These are phyloP conservation scores for Magnaporthiopsis rhizophila DNA, from an alignment of 2,329 filamentous ascomycete species.

Conservation along the genomic window DNA sequence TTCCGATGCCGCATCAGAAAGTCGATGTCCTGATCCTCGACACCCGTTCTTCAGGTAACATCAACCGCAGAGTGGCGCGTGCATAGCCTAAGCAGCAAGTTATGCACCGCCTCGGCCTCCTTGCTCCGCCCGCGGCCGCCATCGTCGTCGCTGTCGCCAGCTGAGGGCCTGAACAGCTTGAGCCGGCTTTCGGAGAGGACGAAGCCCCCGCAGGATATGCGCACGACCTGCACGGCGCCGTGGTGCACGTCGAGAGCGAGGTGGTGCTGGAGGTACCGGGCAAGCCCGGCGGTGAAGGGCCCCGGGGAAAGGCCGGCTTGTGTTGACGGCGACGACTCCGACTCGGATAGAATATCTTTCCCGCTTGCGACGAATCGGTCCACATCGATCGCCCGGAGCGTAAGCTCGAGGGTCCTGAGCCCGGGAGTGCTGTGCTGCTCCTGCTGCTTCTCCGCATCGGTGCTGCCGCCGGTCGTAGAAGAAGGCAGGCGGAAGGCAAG, in stretches of 20 bases:
- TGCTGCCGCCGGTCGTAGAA: not conserved
- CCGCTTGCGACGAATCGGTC: slow-evolving; percentile 37
- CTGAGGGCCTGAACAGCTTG: slow-evolving; percentile 31
- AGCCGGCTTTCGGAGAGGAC: slow-evolving; percentile 43
- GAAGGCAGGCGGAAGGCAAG: slow-evolving; percentile 40
- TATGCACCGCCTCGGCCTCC: slow-evolving; percentile 1
- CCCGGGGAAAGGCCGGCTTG: slow-evolving; percentile 14
- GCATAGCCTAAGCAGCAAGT: slow-evolving; percentile 3
- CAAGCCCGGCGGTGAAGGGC: slow-evolving; percentile 45
- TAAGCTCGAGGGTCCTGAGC: slow-evolving; percentile 41
- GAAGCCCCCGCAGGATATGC: slow-evolving; percentile 49
- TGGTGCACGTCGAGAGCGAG: slow-evolving; percentile 48
- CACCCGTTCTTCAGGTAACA: not conserved
- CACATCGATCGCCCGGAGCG: slow-evolving; percentile 40
- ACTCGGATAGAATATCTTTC: slow-evolving; percentile 13
- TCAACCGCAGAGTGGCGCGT: not conserved
- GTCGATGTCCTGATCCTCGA: not conserved
- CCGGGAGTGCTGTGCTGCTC: slow-evolving; percentile 18
- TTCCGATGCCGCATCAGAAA: not conserved
- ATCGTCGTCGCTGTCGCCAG: not conserved
- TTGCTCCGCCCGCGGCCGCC: too few relatives aligned
- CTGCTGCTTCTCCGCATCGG: not conserved
- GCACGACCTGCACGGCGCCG: slow-evolving; percentile 42
- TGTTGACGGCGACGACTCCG: not conserved
- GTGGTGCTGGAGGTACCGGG: slow-evolving; percentile 41